Evolutionary conservation across 441 rosid genomes (phyloP).

Genomic region (Pelargonium myrrhifolium): DNA sequence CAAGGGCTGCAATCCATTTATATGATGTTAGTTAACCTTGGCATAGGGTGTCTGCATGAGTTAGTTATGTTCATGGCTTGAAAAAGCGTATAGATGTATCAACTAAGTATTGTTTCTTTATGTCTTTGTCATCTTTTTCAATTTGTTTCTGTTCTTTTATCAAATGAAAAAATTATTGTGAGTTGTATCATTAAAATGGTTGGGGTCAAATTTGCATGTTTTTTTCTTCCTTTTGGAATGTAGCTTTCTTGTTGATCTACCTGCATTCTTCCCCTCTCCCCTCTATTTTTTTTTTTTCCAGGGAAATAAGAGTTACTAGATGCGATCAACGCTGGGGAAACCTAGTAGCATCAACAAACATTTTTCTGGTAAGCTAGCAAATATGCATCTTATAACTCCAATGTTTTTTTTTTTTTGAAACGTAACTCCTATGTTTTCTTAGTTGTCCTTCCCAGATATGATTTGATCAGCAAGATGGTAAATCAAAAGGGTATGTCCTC

Average conservation of each 20-base stretch:
- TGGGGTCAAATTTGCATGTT: not conserved
- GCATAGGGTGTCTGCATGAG: not conserved
- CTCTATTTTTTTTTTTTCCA: not conserved
- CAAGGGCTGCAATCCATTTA: not conserved
- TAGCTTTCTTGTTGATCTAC: not conserved
- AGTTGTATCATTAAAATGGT: not conserved
- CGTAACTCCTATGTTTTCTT: not conserved
- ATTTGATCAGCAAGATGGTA: not conserved
- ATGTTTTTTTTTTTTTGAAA: too few relatives aligned
- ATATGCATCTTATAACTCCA: not conserved
- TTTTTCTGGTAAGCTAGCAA: not conserved
- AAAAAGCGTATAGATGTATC: not conserved
- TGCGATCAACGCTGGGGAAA: not conserved
- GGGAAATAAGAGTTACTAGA: not conserved
- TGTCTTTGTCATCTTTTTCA: not conserved
- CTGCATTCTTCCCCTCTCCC: not conserved
- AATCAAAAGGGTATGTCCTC: not conserved
- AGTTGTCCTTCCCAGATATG: not conserved
- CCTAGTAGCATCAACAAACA: conserved; percentile 1
- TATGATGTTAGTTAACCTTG: not conserved
- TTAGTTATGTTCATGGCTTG: not conserved
- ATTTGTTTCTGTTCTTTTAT: not conserved
- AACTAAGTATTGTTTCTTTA: not conserved
- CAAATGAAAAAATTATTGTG: conserved; percentile 5
- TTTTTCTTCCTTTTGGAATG: not conserved